Conservation (phyloP, 805 yeast genomes). For the Naumovozyma baii region DNA sequence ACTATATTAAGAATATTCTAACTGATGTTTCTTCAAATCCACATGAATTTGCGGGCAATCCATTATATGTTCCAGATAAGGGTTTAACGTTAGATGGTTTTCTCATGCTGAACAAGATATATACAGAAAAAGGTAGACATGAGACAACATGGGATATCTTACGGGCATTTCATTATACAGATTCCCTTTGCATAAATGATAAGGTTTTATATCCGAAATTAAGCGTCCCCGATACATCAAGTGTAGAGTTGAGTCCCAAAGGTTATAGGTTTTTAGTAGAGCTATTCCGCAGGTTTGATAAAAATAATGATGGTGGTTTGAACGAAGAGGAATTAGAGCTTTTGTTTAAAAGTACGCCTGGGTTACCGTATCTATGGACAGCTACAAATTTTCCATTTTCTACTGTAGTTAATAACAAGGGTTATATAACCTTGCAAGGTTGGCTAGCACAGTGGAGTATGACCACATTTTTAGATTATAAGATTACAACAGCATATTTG, state of each 20-base stretch:
- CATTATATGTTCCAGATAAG: conserved; percentile 29
- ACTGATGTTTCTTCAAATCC: neutral
- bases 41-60: neutral
- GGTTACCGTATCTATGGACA: conserved; percentile 79
- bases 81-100: conserved; percentile 75
- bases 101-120: conserved; percentile 63
- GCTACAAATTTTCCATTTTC: conserved; percentile 78
- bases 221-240: conserved; percentile 62
- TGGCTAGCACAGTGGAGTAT: conserved; percentile 99
- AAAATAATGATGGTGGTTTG: conserved; percentile 94
- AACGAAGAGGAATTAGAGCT: conserved; percentile 59
- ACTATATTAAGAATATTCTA: conserved; percentile 34
- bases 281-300: conserved; percentile 75
- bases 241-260: conserved; percentile 84
- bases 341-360: conserved; percentile 85
- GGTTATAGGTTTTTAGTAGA: conserved; percentile 92
- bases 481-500: conserved; percentile 75
- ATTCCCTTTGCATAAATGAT: conserved; percentile 77
- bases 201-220: conserved; percentile 68
- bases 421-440: conserved; percentile 87
- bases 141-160: conserved; percentile 96
- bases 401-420: conserved; percentile 83
- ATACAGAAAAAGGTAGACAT: conserved; percentile 86
- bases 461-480: conserved; percentile 81
- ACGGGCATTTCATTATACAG: conserved; percentile 82